A percentile compares a stretch with the other conserved stretches of the same genome.
Conservation (phyloP, 1,139 yeast species). For the Saccharomyces pastorianus region DNA sequence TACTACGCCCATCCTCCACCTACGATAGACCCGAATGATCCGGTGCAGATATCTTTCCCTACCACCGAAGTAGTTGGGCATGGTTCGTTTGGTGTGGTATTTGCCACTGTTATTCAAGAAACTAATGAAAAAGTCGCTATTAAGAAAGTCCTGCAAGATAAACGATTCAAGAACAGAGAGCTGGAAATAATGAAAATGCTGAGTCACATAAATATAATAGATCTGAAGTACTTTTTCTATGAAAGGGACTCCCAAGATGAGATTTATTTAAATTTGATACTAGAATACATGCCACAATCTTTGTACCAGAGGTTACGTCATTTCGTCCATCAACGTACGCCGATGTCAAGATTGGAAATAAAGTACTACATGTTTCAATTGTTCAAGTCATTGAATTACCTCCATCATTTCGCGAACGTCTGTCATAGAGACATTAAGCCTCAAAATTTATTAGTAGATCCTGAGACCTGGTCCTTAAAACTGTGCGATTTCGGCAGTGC, state of each 20-base stretch:
- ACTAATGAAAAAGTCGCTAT: conserved; percentile 80
- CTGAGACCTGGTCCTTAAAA: conserved; percentile 73
- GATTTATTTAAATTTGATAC: conserved; percentile 76
- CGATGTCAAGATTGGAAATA: conserved; percentile 85
- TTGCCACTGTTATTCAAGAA: conserved; percentile 73
- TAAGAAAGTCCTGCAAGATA: conserved; percentile 89
- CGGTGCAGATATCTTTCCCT: conserved; percentile 32
- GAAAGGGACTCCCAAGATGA: conserved; percentile 47
- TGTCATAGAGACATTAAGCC: conserved; percentile 98
- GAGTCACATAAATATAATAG: conserved; percentile 75
- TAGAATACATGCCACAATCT: conserved; percentile 92
- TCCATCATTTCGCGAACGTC: conserved; percentile 75
- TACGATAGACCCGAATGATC: conserved; percentile 15
- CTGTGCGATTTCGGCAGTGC: conserved; percentile 99
- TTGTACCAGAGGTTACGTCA: conserved; percentile 84
- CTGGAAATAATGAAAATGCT: conserved; percentile 90
- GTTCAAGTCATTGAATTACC: conserved; percentile 82
- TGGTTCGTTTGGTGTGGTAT: conserved; percentile 95
- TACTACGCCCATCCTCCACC: conserved; percentile 21
- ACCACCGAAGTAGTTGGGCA: conserved; percentile 75
- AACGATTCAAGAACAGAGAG: conserved; percentile 92
- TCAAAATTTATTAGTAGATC: conserved; percentile 84
- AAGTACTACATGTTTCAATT: conserved; percentile 87
- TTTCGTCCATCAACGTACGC: conserved; percentile 60
- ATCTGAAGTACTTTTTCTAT: conserved; percentile 80